Base-by-base conservation (phyloP, 148 eudicot genomes). In the Camellia granthamiana region DNA sequence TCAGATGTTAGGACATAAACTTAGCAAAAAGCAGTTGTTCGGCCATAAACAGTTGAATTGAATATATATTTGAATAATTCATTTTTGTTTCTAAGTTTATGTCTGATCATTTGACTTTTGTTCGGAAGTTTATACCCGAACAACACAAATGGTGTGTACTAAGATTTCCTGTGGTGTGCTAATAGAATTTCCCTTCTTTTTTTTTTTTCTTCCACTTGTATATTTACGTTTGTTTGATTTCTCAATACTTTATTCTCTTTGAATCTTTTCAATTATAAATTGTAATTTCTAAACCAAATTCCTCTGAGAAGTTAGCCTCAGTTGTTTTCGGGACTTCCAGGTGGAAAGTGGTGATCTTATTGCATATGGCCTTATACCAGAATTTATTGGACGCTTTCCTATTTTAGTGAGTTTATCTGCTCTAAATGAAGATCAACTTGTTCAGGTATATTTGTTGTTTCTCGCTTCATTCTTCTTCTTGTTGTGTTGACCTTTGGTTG, bases 351-450 rank as follows among this genome's bases (percentile, higher is more conserved):
- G 83, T 54, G 94, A 91, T 80, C 89, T 91, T 23, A 85, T 88
- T 78, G 94, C 94, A 41, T 91, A 91, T 82, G 94, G 94, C 75
- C 84, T 91, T 65, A 91, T 91, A 76, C 94, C 94, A 68, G 94
- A 91, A 81, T 91, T 91, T 83, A 80, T 89, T 72, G 92, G 94
- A 15, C 81, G 94, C 3, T 86, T 91, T 75, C 92, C 94, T 46
- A 80, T 91, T 80, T 54, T 91, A 74, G 92, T 86, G 77, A 89
- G 84, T 74, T 85, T 88, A 72, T 86, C 92, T 74, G 88, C 90
- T 74, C 78, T 91, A 62, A 85, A 81, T 69, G 94, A 91, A 74
- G 90, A 86, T 61, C 92, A 89, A 89, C 94, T 91, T 78, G 82
- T 87, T 56, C 86, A 89, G 92, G 94, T 90, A 12, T 73, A 81